Percentiles rank a stretch among this genome's conserved stretches.
These are phyloP conservation scores for Cercophora scortea DNA, from an alignment of 495 filamentous ascomycete genomes.

Conservation along the genomic window DNA sequence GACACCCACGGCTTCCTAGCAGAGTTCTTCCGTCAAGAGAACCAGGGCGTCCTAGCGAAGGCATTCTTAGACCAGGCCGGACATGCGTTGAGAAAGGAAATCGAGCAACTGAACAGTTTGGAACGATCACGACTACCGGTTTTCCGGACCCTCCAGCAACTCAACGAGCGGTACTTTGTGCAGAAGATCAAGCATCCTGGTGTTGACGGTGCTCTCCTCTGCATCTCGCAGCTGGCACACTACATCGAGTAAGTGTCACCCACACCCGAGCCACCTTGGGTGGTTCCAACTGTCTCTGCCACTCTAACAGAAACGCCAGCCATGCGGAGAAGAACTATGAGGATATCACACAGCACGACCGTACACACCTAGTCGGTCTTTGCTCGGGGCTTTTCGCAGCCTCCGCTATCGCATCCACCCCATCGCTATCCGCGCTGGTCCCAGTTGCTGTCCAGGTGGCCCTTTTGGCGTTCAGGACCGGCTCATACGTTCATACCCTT, in stretches of 20 bases:
- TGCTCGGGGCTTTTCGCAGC: slow-evolving; percentile 71
- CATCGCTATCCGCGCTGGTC: slow-evolving; percentile 59
- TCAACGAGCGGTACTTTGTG: slow-evolving; percentile 60
- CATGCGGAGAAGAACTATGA: slow-evolving; percentile 38
- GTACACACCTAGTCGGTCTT: slow-evolving; percentile 51
- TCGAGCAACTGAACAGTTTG: slow-evolving; percentile 49
- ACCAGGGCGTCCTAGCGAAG: slow-evolving; percentile 55
- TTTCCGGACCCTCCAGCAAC: slow-evolving; percentile 61
- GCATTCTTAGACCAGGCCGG: slow-evolving; percentile 58
- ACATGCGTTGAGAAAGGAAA: slow-evolving; percentile 56
- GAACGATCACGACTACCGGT: slow-evolving; percentile 56
- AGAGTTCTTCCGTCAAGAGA: slow-evolving; percentile 49
- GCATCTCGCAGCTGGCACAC: slow-evolving; percentile 62
- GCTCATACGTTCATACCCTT: slow-evolving; percentile 48
- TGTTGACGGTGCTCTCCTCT: slow-evolving; percentile 59
- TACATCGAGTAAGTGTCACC: slow-evolving; percentile 60
- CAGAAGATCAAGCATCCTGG: slow-evolving; percentile 51
- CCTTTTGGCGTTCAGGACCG: slow-evolving; percentile 64
- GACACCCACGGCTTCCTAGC: slow-evolving; percentile 61
- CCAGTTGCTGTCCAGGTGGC: slow-evolving; percentile 62
- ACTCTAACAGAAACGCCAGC: slow-evolving; percentile 23
- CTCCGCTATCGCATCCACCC: slow-evolving; percentile 59
- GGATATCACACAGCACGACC: slow-evolving; percentile 31
- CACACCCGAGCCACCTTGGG: no score
- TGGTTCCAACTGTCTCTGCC: not conserved